Conservation (phyloP, 2,329 filamentous ascomycete species). For the Westerdykella aurantiaca region DNA sequence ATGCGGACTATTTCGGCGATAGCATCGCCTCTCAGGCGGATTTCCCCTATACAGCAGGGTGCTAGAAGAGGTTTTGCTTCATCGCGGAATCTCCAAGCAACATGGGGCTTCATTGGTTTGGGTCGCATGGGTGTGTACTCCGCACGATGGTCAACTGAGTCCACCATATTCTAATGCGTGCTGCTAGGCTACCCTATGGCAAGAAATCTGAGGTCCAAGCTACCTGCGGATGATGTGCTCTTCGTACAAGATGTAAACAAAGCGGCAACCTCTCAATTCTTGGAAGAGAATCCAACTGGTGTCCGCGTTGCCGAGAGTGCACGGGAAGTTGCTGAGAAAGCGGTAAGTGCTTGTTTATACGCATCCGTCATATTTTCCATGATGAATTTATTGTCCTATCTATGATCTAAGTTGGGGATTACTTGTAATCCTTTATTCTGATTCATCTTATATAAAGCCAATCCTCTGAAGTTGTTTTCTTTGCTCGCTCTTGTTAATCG, state of each 20-base stretch:
- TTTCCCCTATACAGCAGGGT: constrained; percentile 14
- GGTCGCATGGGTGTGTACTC: constrained; percentile 44
- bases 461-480: constrained; percentile 57
- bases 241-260: constrained; percentile 62
- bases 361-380: constrained; percentile 23
- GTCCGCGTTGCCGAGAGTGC: constrained; percentile 54
- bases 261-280: constrained; percentile 51
- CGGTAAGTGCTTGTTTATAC: constrained; percentile 47
- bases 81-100: constrained; percentile 37
- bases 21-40: constrained; percentile 24
- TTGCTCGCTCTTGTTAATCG: constrained; percentile 3
- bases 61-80: constrained; percentile 42
- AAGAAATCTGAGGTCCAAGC: constrained; percentile 61
- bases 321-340: constrained; percentile 59
- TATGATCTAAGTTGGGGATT: constrained; percentile 71
- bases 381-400: constrained; percentile 51
- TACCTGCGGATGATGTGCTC: constrained; percentile 57
- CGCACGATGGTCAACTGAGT: constrained; percentile 14
- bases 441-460: constrained; percentile 62
- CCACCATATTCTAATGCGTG: not conserved
- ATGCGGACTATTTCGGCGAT: constrained; percentile 28
- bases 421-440: constrained; percentile 54
- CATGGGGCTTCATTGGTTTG: constrained; percentile 49
- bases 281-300: constrained; percentile 48
- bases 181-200: constrained; percentile 64